phyloP scores from a whole-genome alignment of 1,284 basidiomycete species.

The Rhizoctonia solani region DNA sequence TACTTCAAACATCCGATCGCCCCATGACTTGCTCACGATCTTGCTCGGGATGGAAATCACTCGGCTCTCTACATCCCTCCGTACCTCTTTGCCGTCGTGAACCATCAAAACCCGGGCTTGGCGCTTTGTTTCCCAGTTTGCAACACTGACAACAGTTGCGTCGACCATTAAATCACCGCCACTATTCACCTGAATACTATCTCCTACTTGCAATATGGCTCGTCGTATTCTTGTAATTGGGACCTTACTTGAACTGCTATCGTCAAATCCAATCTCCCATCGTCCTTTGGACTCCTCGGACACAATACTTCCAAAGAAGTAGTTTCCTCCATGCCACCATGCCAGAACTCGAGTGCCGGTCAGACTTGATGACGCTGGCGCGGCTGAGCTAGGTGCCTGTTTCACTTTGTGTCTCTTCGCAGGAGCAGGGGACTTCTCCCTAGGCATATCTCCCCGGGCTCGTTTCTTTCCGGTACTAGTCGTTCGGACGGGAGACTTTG shows the following conservation, averaged over 20 bases:
- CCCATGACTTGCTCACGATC: constrained; percentile 34
- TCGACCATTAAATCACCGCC: constrained; percentile 38
- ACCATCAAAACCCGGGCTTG: constrained; percentile 51
- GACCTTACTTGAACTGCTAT: constrained; percentile 53
- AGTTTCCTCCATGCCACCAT: constrained; percentile 63
- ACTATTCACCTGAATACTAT: constrained; percentile 55
- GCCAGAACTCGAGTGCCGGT: constrained; percentile 64
- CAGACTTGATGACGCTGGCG: constrained; percentile 39
- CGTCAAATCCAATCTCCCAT: constrained; percentile 60
- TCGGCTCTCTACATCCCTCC: constrained; percentile 2
- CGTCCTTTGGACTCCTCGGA: constrained; percentile 43
- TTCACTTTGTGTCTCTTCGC: constrained; percentile 10
- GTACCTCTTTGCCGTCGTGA: constrained; percentile 45
- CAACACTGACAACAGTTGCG: constrained; percentile 49
- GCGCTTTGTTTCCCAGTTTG: constrained; percentile 45
- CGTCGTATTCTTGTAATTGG: constrained; percentile 59
- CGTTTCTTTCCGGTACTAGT: constrained; percentile 36
- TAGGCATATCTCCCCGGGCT: constrained; percentile 8
- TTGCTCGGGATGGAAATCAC: constrained; percentile 28
- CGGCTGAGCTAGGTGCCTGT: constrained; percentile 39
- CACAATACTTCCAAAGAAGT: constrained; percentile 60
- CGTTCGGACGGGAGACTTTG: constrained; percentile 24
- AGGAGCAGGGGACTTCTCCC: neutral
- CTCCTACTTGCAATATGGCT: constrained; percentile 56
- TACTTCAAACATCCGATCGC: constrained; percentile 42